These are phyloP conservation scores for Ascoidea asiatica DNA, from an alignment of 805 yeast genomes.

Conservation along the genomic window DNA sequence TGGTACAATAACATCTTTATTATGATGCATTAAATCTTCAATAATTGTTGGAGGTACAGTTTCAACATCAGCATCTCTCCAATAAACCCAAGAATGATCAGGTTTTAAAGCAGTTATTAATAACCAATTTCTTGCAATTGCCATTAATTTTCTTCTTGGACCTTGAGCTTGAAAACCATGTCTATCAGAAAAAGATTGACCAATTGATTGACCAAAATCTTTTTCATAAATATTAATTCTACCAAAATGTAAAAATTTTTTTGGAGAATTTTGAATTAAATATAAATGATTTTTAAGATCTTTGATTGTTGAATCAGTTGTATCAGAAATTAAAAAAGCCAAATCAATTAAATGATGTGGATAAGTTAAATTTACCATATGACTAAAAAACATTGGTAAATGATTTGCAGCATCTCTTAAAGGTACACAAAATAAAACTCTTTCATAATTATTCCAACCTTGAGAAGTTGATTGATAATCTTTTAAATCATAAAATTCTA, in stretches of 20 bases:
- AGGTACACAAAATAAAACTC: constrained; percentile 79
- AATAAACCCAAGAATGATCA: constrained; percentile 89
- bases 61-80: constrained; percentile 97
- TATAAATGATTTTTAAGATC: constrained; percentile 42
- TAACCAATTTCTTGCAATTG: constrained; percentile 90
- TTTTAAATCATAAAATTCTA: constrained; percentile 61
- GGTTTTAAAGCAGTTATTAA: constrained; percentile 79
- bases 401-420: constrained; percentile 86
- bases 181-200: constrained; percentile 85
- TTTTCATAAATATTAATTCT: constrained; percentile 79
- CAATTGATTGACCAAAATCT: constrained; percentile 87
- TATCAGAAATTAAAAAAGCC: constrained; percentile 81
- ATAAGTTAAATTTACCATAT: constrained; percentile 67
- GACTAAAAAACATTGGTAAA: constrained; percentile 78
- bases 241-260: constrained; percentile 56
- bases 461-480: constrained; percentile 50
- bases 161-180: constrained; percentile 97
- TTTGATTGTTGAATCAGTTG: constrained; percentile 81
- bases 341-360: constrained; percentile 78
- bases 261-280: constrained; percentile 52
- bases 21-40: constrained; percentile 88
- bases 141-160: constrained; percentile 90
- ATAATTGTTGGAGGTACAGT: constrained; percentile 72
- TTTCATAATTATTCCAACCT: constrained; percentile 73
- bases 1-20: constrained; percentile 93